phyloP scores from a whole-genome alignment of 2,329 filamentous ascomycete genomes.

The Calonectria crousiana region DNA sequence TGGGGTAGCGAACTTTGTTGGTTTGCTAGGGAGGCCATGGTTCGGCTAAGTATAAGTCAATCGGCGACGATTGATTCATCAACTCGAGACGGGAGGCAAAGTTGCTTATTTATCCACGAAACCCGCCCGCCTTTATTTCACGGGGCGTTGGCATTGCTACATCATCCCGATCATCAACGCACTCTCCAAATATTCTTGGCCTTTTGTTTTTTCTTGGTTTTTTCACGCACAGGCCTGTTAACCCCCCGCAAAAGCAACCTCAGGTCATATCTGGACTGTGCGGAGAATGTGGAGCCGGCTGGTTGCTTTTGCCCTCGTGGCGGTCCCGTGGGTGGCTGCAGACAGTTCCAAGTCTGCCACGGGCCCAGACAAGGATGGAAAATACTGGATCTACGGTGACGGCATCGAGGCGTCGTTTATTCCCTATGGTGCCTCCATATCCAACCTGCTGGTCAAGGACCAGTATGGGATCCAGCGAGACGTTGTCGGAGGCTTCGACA shows the following conservation, averaged over 20 bases:
- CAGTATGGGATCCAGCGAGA: constrained; percentile 76
- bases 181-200: background rate
- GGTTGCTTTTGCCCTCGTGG: constrained; percentile 6
- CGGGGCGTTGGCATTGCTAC: background rate
- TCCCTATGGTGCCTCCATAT: constrained; percentile 79
- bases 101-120: background rate
- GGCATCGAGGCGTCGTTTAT: constrained; percentile 78
- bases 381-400: constrained; percentile 78
- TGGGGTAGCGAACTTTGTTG: background rate
- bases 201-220: background rate
- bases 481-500: constrained; percentile 81
- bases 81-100: background rate
- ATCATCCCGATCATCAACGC: background rate
- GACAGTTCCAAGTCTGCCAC: constrained; percentile 28
- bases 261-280: background rate
- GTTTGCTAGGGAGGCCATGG: background rate
- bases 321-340: background rate
- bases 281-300: background rate
- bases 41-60: constrained; percentile 5
- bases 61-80: background rate
- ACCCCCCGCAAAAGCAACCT: background rate
- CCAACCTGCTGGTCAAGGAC: constrained; percentile 78
- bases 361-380: constrained; percentile 69
- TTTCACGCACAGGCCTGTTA: background rate
- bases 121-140: background rate